These are phyloP conservation scores for Emericellopsis atlantica DNA, from an alignment of 2,329 filamentous ascomycete species.

Conservation along the genomic window DNA sequence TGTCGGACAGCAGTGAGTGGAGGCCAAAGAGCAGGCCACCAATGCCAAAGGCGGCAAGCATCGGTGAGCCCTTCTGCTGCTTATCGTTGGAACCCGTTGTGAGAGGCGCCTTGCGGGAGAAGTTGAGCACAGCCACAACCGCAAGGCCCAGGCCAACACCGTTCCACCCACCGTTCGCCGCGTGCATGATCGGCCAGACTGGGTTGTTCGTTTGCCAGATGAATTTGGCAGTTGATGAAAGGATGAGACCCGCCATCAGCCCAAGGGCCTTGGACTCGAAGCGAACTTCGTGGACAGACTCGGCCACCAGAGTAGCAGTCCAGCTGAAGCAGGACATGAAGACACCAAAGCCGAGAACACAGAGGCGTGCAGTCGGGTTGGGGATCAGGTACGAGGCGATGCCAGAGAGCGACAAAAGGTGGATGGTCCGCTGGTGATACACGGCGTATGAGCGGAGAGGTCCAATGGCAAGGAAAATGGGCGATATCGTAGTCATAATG, in stretches of 20 bases:
- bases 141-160: slow-evolving; percentile 67
- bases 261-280: slow-evolving; percentile 75
- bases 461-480: slow-evolving; percentile 61
- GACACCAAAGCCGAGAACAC: slow-evolving; percentile 69
- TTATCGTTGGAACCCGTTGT: slow-evolving; percentile 23
- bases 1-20: slow-evolving; percentile 89
- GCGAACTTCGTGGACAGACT: slow-evolving; percentile 58
- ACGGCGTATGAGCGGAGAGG: slow-evolving; percentile 55
- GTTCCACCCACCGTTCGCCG: slow-evolving; percentile 85
- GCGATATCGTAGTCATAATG: slow-evolving; percentile 74
- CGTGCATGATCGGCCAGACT: slow-evolving; percentile 89
- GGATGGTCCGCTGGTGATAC: slow-evolving; percentile 56
- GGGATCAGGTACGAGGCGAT: slow-evolving; percentile 68
- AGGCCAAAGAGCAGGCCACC: slow-evolving; percentile 79
- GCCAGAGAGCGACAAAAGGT: slow-evolving; percentile 67
- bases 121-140: slow-evolving; percentile 60
- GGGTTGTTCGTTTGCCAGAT: slow-evolving; percentile 92
- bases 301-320: slow-evolving; percentile 69
- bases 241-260: slow-evolving; percentile 68
- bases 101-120: slow-evolving; percentile 53
- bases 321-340: slow-evolving; percentile 72
- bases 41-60: slow-evolving; percentile 64
- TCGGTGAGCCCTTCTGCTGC: slow-evolving; percentile 50
- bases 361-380: slow-evolving; percentile 63
- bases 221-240: slow-evolving; percentile 84